phyloP scores from a whole-genome alignment of 2,329 filamentous ascomycete genomes.

The Fusarium siculi region DNA sequence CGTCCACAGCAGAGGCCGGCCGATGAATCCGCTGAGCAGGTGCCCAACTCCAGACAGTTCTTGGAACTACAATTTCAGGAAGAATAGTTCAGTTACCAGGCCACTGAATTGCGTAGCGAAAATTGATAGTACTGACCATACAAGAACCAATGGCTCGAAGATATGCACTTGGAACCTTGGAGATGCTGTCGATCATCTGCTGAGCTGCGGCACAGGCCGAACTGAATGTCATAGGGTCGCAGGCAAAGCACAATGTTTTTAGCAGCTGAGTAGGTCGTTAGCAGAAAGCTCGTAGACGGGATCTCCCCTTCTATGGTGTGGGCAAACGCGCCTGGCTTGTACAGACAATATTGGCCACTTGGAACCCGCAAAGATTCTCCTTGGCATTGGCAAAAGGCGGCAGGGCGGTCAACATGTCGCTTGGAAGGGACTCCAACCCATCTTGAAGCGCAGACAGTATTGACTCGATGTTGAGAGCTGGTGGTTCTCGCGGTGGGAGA shows the following conservation, averaged over 20 bases:
- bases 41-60: not conserved
- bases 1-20: not conserved
- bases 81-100: not conserved
- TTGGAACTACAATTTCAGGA: not conserved
- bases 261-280: not conserved
- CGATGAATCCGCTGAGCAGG: not conserved
- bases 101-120: not conserved
- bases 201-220: not conserved
- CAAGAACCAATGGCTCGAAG: not conserved
- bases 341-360: not conserved
- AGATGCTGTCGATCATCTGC: not conserved
- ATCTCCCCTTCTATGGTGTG: rapidly evolving
- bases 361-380: not conserved
- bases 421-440: not conserved
- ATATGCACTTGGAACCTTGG: not conserved
- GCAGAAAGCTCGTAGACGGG: not conserved
- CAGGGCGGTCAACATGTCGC: not conserved
- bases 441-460: not conserved
- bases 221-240: not conserved
- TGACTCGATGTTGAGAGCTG: not conserved
- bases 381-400: not conserved
- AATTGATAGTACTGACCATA: not conserved
- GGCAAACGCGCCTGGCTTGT: not conserved
- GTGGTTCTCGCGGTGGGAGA: not conserved
- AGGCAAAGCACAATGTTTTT: not conserved